Conservation (phyloP, 441 rosid species). For the Viola pubescens region DNA sequence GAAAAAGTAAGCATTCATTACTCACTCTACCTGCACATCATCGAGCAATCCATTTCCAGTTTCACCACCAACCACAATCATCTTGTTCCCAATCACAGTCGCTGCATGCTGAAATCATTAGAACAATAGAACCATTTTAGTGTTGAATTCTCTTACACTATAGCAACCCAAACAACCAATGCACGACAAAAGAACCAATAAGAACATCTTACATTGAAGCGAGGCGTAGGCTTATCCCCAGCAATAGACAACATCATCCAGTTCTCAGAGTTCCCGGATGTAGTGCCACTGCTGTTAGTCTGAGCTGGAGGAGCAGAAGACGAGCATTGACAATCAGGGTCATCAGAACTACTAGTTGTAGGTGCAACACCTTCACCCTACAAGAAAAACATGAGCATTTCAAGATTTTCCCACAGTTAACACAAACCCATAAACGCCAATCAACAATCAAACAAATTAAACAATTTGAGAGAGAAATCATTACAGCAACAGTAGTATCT, state of each 20-base stretch:
- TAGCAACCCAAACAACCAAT: neutral
- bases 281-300: constrained; percentile 20
- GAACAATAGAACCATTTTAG: constrained; percentile 6
- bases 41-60: constrained; percentile 74
- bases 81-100: constrained; percentile 79
- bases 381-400: constrained; percentile 2
- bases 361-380: constrained; percentile 51
- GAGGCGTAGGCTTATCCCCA: constrained; percentile 78
- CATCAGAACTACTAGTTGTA: constrained; percentile 41
- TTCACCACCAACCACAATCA: constrained; percentile 97
- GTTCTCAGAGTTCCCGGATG: constrained; percentile 53
- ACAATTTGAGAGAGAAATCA: constrained; percentile 6
- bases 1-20: neutral
- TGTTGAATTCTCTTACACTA: constrained; percentile 2
- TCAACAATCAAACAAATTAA: constrained; percentile 13
- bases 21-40: constrained; percentile 76
- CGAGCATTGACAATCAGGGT: constrained; percentile 41
- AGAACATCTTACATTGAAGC: constrained; percentile 55
- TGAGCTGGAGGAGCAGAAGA: constrained; percentile 36
- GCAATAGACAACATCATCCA: constrained; percentile 78
- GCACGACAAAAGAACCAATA: neutral
- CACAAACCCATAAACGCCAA: constrained; percentile 4
- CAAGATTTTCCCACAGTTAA: constrained; percentile 13
- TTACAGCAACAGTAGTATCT: constrained; percentile 42
- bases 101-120: constrained; percentile 69